Evolutionary conservation across 2,329 filamentous ascomycete species (phyloP), one percentile per base, ranked within the genome.

Genomic region (Aspergillus japonicus): DNA sequence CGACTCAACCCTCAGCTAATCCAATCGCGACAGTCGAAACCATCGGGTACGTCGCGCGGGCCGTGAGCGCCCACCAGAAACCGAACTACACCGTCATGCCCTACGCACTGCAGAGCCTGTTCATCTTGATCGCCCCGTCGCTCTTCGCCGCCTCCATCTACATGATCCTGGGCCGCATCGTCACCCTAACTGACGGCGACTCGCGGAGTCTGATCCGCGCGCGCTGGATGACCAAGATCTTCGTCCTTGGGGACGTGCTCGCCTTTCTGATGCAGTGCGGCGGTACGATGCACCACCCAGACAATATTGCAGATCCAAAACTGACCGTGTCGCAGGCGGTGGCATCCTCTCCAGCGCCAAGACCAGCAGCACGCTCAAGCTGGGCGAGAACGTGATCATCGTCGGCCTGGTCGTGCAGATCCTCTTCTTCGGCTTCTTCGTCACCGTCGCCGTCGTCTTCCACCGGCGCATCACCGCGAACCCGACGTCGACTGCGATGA

Each of bases 141-240:
- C 75, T 82, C 47, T 78, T 81, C 60, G 81, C 80, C 7, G 81
- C 81, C 12, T 77, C 77, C 0, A 79, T 82, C 62, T 82, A 83
- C 62, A 82, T 81, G 69, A 69, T 75, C 4, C 76, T 82, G 48
- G 77, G 75, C 33, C 74, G 80, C 11, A 76, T 82, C n/a, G 75
- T 81, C 10, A 66, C 69, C 8, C 63, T 74, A 47, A 67, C 77
- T 2, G 68, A 79, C 2, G 75, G 70, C 26, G 79, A 80, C 51
- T 67, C 74, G 8, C 70, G 70, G 1, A 69, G 78, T 3, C 72
- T 79, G 70, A 76, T 82, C 52, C 74, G 74, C 4, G 69, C 75
- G 2, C 70, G 69, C 4, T 80, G 75, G 72, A 70, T 82, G 24
- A 82, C 81, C 0, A 77, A 77, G 24, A 76, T 78, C 4, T 83